Evolutionary conservation across 139 green algal species (phyloP), one percentile per base, ranked within the genome.

Genomic region (Tetraselmis striata): DNA sequence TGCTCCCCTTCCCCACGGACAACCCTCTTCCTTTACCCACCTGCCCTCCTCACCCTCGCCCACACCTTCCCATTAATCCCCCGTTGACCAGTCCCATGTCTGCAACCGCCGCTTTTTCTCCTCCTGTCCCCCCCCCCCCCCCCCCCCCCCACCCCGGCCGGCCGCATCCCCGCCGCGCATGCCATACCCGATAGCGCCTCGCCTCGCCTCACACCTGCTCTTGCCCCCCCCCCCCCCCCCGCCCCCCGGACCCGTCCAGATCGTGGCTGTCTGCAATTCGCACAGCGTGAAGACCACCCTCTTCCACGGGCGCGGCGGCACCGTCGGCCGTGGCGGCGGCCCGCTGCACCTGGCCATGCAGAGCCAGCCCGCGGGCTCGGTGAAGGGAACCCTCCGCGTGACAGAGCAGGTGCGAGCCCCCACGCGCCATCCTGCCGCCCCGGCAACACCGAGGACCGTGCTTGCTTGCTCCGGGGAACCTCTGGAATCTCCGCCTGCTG

Each of bases 241-340:
- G n/a, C n/a, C n/a, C n/a, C n/a, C n/a, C n/a, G n/a, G n/a, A n/a
- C 45, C 45, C 45, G 18, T 18, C 11, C 45, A 83, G 31, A 84
- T 97, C 79, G 86, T 94, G 31, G 59, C 84, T 23, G 84, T 95
- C 23, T 88, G 76, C 80, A 91, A 90, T 75, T 84, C 90, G 78
- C 83, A 84, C 32, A 88, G 86, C 31, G 84, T 98, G n/a, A 87
- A 88, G 77, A 87, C 98, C 29, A 98, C 93, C 28, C 90, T 99
- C n/a, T 99, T 99, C 87, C 96, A 99, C 85, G 96, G 96, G 32
- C 88, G 96, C 22, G 96, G 96, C 23, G 96, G 96, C 67, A 98
- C 94, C 1, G 93, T 99, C 59, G 96, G 96, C 2, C 90, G 96
- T 30, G 96, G 96, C 58, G 96, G 96, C 26, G 96, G 93, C 32